These are phyloP conservation scores for Dipodascopsis uninucleata DNA, from an alignment of 805 yeast species.

Conservation along the genomic window DNA sequence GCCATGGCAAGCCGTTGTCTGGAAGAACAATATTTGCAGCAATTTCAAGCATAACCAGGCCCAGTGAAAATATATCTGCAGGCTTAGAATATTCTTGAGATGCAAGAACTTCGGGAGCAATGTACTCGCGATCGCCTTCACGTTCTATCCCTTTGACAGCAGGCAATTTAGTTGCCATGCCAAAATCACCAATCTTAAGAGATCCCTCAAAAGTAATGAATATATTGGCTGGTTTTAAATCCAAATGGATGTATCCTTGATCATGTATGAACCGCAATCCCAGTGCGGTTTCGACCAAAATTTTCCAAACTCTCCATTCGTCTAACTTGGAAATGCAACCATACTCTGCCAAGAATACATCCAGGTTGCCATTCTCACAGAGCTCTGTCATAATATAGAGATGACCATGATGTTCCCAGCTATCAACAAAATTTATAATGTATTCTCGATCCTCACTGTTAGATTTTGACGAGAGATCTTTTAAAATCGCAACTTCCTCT, in stretches of 20 bases:
- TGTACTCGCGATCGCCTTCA: conserved; percentile 96
- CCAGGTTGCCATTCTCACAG: conserved; percentile 91
- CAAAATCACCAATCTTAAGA: conserved; percentile 93
- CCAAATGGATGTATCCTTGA: conserved; percentile 76
- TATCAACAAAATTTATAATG: conserved; percentile 72
- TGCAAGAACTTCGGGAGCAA: conserved; percentile 92
- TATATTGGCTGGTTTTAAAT: conserved; percentile 91
- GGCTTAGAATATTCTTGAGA: conserved; percentile 79
- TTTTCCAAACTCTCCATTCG: conserved; percentile 98
- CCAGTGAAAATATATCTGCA: conserved; percentile 93
- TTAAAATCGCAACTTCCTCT: conserved; percentile 69
- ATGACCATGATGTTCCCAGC: conserved; percentile 72
- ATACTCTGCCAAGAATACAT: conserved; percentile 71
- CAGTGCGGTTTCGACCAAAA: conserved; percentile 71
- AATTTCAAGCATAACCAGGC: conserved; percentile 86
- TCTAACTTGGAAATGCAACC: conserved; percentile 75
- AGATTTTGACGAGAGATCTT: conserved; percentile 31
- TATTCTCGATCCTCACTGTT: conserved; percentile 68
- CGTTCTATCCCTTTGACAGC: conserved; percentile 61
- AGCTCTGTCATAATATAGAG: conserved; percentile 90
- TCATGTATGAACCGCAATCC: conserved; percentile 81
- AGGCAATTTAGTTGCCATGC: conserved; percentile 83
- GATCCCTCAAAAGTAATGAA: conserved; percentile 93
- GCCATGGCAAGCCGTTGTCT: conserved; percentile 96
- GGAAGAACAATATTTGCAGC: conserved; percentile 95